Conservation (phyloP, 1,284 basidiomycete species). For the Sanghuangporus weigelae region DNA sequence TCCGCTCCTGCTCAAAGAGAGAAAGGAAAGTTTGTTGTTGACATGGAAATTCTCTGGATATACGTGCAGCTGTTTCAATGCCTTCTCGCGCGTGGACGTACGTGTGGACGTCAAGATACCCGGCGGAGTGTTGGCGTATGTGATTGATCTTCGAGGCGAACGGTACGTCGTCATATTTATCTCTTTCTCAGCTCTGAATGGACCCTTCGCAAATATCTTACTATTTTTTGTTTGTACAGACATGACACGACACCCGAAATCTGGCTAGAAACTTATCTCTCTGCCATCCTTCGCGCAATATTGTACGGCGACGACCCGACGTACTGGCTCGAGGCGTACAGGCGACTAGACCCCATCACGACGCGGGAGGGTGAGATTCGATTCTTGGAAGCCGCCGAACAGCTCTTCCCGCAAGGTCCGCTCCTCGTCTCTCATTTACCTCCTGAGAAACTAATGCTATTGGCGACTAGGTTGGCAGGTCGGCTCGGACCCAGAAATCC, state of each 20-base stretch:
- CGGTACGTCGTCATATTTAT: slow-evolving; percentile 46
- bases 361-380: slow-evolving; percentile 84
- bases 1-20: not conserved
- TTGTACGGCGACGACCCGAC: slow-evolving; percentile 94
- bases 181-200: not conserved
- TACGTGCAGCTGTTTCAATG: slow-evolving; percentile 86
- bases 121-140: slow-evolving; percentile 92
- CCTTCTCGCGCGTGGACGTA: slow-evolving; percentile 95
- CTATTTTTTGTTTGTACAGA: slow-evolving; percentile 35
- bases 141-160: slow-evolving; percentile 92
- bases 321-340: slow-evolving; percentile 89
- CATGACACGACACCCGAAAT: slow-evolving; percentile 90
- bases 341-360: slow-evolving; percentile 94
- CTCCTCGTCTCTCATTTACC: not conserved
- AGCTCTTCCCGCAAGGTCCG: slow-evolving; percentile 84
- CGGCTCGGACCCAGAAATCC: slow-evolving; percentile 96
- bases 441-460: not conserved
- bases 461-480: slow-evolving; percentile 84
- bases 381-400: slow-evolving; percentile 90
- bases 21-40: not conserved
- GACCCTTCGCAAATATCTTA: not conserved
- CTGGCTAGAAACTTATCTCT: slow-evolving; percentile 97
- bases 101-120: slow-evolving; percentile 98
- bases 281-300: slow-evolving; percentile 86
- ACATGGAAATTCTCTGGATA: too few species aligned